Percentiles rank a stretch among this genome's conserved stretches.
phyloP scores from a whole-genome alignment of 2,329 filamentous ascomycete species.

The Ascocoryne sarcoides region DNA sequence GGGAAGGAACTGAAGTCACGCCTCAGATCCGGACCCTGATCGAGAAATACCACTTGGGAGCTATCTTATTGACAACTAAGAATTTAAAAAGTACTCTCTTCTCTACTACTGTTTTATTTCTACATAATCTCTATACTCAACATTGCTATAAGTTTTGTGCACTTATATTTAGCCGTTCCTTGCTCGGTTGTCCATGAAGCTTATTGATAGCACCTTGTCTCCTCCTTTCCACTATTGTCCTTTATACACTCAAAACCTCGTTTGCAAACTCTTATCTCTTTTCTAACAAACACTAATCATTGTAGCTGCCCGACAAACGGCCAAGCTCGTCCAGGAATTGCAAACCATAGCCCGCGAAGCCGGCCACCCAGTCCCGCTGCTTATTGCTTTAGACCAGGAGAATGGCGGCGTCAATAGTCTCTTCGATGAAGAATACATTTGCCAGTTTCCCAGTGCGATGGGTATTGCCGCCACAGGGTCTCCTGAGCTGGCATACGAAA shows the following conservation, averaged over 20 bases:
- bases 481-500: slow-evolving; percentile 74
- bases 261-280: too few species aligned
- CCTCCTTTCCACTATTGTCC: too few species aligned
- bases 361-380: slow-evolving; percentile 78
- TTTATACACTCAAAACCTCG: too few species aligned
- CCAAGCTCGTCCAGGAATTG: slow-evolving; percentile 77
- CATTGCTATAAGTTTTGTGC: too few species aligned
- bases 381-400: slow-evolving; percentile 92
- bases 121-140: slow-evolving; percentile 4
- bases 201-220: too few species aligned
- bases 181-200: too few species aligned
- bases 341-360: slow-evolving; percentile 87
- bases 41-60: slow-evolving; percentile 78
- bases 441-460: slow-evolving; percentile 96
- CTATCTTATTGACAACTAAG: slow-evolving; percentile 75
- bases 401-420: slow-evolving; percentile 97
- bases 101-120: neutral
- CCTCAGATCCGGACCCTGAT: slow-evolving; percentile 76
- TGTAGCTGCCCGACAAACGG: slow-evolving; percentile 82
- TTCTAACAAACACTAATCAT: slow-evolving; percentile 13
- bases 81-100: slow-evolving; percentile 64
- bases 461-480: slow-evolving; percentile 88
- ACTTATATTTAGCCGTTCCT: too few species aligned
- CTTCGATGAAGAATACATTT: slow-evolving; percentile 91
- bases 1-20: slow-evolving; percentile 76